Evolutionary conservation across 2,329 filamentous ascomycete species (phyloP), one percentile per base, ranked within the genome.

Genomic region (Didymella exigua): DNA sequence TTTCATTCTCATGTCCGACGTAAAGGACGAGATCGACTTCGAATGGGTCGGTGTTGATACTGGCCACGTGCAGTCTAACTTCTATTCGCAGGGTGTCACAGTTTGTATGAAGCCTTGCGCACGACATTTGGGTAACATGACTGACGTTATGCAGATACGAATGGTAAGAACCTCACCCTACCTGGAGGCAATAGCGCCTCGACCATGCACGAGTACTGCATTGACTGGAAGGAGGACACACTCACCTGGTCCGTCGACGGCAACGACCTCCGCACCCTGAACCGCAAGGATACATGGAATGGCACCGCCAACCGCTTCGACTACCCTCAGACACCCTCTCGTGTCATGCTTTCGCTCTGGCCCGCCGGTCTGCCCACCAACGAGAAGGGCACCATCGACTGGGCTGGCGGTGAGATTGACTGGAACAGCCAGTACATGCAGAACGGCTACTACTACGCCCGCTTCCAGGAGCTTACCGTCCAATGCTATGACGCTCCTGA

Each of bases 1-100:
- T 26, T 99, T 99, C 74, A 99, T 99, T 74, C 81, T 98, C 71
- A 86, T 97, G 76, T 93, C 90, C 30, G 93, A 98, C 70, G 89
- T 96, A 70, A 96, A 97, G 82, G 95, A 99, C 71, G 95, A 99
- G 77, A 96, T 99, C 69, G 95, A 99, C 79, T 98, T 91, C 74
- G 95, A 99, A 76, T 98, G 89, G 74, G 84, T 99, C 49, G 95
- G 95, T 62, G 84, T 84, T 38, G 90, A 97, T 70, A 81, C 96
- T 59, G 71, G 81, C 41, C 84, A 83, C 59, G 90, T 89, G 16
- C 93, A 99, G 80, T 95, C 92, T 73, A 99, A 99, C 80, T 99
- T 87, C 81, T 99, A 97, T 79, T 97, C 89, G 79, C 93, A 97
- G 79, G 95, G 95, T 71, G 88, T 97, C 60, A 88, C 91, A 33